Percentiles rank a stretch among this genome's conserved stretches.
These are phyloP conservation scores for Emergomyces pasteurianus DNA, from an alignment of 2,329 filamentous ascomycete species.

Conservation along the genomic window DNA sequence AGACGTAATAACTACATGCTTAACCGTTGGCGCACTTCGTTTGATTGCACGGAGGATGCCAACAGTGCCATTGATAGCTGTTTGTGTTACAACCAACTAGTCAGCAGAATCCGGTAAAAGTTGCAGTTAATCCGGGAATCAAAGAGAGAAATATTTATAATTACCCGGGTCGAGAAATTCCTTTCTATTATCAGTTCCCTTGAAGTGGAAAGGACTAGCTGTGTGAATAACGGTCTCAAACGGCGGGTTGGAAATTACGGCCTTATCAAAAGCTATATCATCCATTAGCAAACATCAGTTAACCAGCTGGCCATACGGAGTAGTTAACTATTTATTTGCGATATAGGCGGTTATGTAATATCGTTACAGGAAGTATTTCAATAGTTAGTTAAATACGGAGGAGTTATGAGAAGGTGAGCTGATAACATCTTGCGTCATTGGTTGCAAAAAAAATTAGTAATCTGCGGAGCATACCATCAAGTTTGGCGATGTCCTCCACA, in stretches of 20 bases:
- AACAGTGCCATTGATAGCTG: constrained; percentile 51
- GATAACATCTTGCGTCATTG: not conserved
- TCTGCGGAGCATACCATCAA: constrained; percentile 6
- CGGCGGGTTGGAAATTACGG: constrained; percentile 48
- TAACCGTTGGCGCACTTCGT: constrained; percentile 52
- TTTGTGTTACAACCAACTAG: constrained; percentile 12
- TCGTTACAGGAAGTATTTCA: no score
- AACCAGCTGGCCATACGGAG: not conserved
- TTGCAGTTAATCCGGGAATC: not conserved
- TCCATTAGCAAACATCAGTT: not conserved
- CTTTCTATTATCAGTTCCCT: constrained; percentile 57
- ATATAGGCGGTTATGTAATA: not conserved
- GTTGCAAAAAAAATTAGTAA: not conserved
- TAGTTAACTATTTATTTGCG: no score
- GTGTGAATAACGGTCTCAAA: constrained; percentile 67
- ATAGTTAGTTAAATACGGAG: no score
- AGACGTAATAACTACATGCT: constrained; percentile 59
- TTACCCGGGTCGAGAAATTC: constrained; percentile 43
- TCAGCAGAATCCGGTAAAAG: not conserved
- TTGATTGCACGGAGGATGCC: constrained; percentile 52
- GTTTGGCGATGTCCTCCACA: constrained; percentile 58
- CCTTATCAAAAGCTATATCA: constrained; percentile 50
- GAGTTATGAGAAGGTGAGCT: no score
- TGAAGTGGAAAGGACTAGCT: constrained; percentile 62
- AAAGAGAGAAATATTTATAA: constrained; percentile 30